These are phyloP conservation scores for Clarireedia sp. DNA, from an alignment of 2,329 filamentous ascomycete genomes.

Conservation along the genomic window DNA sequence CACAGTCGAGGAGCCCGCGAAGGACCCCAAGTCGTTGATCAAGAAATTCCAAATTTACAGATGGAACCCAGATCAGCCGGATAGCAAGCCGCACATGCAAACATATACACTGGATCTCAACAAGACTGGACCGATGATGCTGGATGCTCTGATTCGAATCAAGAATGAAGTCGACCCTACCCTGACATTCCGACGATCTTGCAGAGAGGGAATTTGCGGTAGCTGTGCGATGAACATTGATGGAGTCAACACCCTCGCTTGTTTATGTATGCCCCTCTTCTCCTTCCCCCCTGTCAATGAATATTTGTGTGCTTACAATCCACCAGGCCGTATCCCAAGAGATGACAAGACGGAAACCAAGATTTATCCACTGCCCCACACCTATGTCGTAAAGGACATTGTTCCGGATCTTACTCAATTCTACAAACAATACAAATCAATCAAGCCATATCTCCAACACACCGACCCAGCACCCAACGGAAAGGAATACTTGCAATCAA, in stretches of 20 bases:
- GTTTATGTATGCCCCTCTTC: conserved; percentile 66
- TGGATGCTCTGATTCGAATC: conserved; percentile 93
- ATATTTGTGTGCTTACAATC: conserved; percentile 23
- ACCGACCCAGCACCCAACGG: conserved; percentile 78
- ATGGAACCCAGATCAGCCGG: conserved; percentile 92
- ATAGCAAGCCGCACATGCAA: conserved; percentile 93
- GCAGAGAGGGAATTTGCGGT: conserved; percentile 96
- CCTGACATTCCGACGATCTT: conserved; percentile 89
- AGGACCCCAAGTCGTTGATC: conserved; percentile 57
- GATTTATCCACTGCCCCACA: conserved; percentile 97
- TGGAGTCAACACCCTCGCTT: conserved; percentile 94
- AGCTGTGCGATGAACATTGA: conserved; percentile 99
- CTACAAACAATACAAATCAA: conserved; percentile 99
- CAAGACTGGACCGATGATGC: conserved; percentile 98
- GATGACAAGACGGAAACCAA: conserved; percentile 75
- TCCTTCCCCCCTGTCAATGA: neutral
- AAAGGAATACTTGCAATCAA: conserved; percentile 84
- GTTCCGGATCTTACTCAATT: conserved; percentile 97
- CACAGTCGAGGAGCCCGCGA: conserved; percentile 36
- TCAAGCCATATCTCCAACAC: conserved; percentile 96
- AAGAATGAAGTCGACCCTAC: conserved; percentile 99
- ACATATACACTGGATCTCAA: conserved; percentile 91
- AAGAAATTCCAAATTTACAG: conserved; percentile 99
- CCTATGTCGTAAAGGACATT: conserved; percentile 98
- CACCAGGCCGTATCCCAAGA: conserved; percentile 79